A percentile compares a stretch with the other conserved stretches of the same genome.
These are phyloP conservation scores for Rhodosporidiobolus odoratus DNA, from an alignment of 768 basidiomycete genomes.

Conservation along the genomic window DNA sequence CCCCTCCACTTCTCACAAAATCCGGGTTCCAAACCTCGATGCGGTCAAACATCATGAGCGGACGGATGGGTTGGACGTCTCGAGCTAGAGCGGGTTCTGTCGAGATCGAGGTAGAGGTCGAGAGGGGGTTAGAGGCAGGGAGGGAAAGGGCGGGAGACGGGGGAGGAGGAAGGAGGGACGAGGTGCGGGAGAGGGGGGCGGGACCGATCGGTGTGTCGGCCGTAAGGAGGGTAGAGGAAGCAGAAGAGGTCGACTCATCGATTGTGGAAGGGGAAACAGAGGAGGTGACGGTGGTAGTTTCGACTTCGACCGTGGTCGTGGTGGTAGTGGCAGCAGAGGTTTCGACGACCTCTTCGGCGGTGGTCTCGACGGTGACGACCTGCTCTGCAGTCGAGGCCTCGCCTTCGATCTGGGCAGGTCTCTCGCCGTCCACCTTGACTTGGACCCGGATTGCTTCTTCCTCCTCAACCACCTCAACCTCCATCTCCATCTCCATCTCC, in stretches of 20 bases:
- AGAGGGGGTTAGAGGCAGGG: neutral
- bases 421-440: neutral
- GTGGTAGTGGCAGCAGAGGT: neutral
- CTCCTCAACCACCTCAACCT: neutral
- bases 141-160: neutral
- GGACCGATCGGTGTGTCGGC: no score
- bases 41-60: neutral
- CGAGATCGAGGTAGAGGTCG: neutral
- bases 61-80: constrained; percentile 17
- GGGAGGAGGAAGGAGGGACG: constrained; percentile 1
- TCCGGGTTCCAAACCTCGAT: constrained; percentile 32
- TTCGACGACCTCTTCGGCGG: neutral
- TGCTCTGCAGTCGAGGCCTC: neutral
- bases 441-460: neutral
- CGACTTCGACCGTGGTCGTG: neutral
- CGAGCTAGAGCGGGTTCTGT: neutral
- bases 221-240: neutral
- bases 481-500: neutral
- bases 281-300: neutral
- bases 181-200: constrained; percentile 1
- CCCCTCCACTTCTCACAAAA: constrained; percentile 12
- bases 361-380: neutral
- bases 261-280: neutral
- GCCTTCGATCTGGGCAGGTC: neutral
- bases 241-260: neutral